phyloP scores from a whole-genome alignment of 2,329 filamentous ascomycete genomes.

The Pleochaeta shiraiana region DNA sequence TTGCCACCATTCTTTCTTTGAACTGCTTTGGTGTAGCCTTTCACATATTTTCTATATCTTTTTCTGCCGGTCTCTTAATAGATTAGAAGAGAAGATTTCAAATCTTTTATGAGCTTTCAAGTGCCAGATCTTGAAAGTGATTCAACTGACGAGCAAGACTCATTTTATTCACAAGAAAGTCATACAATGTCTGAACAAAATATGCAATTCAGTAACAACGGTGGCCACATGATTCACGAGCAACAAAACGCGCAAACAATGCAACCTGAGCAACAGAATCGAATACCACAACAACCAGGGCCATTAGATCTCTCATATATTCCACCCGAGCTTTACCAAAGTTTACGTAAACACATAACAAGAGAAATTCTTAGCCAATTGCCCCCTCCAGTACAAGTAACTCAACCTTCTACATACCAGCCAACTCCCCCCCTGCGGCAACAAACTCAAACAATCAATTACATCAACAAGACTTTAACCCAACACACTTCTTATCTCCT shows the following conservation, averaged over 20 bases:
- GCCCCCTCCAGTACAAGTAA: no score
- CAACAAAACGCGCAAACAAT: not conserved
- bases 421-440: no score
- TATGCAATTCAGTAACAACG: not conserved
- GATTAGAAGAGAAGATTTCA: not conserved
- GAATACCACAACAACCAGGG: not conserved
- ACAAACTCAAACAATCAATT: no score
- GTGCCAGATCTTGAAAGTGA: not conserved
- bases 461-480: no score
- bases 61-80: not conserved
- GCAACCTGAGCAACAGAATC: not conserved
- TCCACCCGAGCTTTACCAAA: no score
- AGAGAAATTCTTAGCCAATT: no score
- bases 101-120: not conserved
- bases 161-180: not conserved
- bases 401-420: no score
- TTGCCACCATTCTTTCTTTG: no score
- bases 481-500: no score
- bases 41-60: not conserved
- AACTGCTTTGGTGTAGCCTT: no score
- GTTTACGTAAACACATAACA: no score
- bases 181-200: not conserved
- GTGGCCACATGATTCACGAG: not conserved
- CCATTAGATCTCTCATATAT: not conserved
- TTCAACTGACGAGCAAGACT: not conserved